Percentiles rank a stretch among this genome's conserved stretches.
Conservation (phyloP, 306 rosid genomes). For the Albizia julibrissin region DNA sequence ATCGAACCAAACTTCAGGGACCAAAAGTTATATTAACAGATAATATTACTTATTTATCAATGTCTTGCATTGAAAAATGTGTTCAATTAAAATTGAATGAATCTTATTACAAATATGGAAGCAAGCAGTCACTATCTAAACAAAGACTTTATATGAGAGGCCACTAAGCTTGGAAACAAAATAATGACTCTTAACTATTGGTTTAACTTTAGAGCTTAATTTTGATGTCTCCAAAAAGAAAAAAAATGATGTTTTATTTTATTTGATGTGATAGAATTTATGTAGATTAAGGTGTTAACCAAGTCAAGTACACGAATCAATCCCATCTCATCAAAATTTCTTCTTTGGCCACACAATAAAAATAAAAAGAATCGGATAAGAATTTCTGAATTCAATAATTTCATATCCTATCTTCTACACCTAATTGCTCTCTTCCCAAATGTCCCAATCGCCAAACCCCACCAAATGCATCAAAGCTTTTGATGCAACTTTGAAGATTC, state of each 20-base stretch:
- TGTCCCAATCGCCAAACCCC: conserved; percentile 22
- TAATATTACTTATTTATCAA: not conserved
- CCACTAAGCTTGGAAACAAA: not conserved
- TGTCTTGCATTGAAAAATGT: not conserved
- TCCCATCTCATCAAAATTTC: not conserved
- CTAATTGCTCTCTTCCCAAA: not conserved
- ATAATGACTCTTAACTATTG: not conserved
- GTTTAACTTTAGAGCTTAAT: not conserved
- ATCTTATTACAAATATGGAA: not conserved
- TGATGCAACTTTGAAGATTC: not conserved
- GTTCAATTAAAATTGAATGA: not conserved
- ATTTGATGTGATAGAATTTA: not conserved
- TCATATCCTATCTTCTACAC: not conserved
- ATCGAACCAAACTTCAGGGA: too few species aligned
- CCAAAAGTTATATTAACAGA: too few species aligned
- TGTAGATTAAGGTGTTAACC: conserved; percentile 25
- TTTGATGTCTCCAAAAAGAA: not conserved
- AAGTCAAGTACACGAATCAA: conserved; percentile 20
- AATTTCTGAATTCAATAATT: conserved; percentile 1
- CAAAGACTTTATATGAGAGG: not conserved
- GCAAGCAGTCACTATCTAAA: not conserved
- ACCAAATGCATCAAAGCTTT: not conserved
- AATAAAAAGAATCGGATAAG: conserved; percentile 10
- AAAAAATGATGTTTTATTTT: not conserved
- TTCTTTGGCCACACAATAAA: not conserved